These are phyloP conservation scores for Mucor lusitanicus DNA, from an alignment of 371 early-diverging fungal genomes.

Conservation along the genomic window DNA sequence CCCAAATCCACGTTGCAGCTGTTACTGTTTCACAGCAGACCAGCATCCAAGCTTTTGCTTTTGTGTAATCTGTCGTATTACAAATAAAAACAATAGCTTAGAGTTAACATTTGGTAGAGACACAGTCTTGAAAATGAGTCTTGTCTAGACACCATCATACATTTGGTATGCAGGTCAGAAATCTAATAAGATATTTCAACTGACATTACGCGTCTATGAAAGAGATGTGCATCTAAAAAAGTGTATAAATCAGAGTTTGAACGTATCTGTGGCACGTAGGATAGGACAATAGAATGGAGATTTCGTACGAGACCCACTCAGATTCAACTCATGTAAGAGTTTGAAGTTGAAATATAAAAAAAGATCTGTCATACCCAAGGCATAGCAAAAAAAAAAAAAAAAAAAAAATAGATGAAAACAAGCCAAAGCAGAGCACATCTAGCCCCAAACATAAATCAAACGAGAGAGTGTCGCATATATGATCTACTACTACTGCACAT, in stretches of 20 bases:
- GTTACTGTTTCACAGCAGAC: conserved; percentile 1
- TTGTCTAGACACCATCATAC: not conserved
- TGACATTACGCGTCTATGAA: not conserved
- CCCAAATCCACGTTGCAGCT: conserved; percentile 9
- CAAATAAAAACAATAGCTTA: conserved; percentile 5
- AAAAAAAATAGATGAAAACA: not conserved
- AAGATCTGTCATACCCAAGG: conserved; percentile 1
- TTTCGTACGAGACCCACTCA: not conserved
- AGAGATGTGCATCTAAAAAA: not conserved
- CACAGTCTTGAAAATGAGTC: not conserved
- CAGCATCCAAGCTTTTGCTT: conserved; percentile 2
- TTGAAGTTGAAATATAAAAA: not conserved
- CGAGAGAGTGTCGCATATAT: not conserved
- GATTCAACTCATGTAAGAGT: not conserved
- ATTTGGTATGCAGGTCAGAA: not conserved
- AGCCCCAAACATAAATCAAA: not conserved
- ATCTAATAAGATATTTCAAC: not conserved
- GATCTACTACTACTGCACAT: not conserved
- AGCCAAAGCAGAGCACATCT: not conserved
- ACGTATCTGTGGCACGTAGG: not conserved
- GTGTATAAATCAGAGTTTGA: not conserved
- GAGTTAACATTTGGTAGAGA: not conserved
- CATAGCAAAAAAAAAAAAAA: not conserved
- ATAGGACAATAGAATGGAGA: not conserved
- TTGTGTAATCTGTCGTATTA: not conserved